Conservation (phyloP, 306 rosid species). For the Astragalus glycyphyllos region DNA sequence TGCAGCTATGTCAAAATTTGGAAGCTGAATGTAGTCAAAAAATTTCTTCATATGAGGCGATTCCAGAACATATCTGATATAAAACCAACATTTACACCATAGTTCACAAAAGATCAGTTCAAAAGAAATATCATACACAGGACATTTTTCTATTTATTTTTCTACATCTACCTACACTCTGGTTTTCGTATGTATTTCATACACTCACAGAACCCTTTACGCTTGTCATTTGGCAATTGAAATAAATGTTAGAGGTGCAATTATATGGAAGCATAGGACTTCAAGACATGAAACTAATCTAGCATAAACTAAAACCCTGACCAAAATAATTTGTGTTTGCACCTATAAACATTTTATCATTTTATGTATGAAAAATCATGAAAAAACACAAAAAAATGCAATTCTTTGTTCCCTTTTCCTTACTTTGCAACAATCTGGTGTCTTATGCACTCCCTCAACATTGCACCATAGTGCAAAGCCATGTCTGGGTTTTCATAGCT, state of each 20-base stretch:
- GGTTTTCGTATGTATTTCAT: no score
- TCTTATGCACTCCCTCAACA: constrained; percentile 96
- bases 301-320: constrained; percentile 15
- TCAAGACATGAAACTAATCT: constrained; percentile 15
- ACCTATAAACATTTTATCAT: background rate
- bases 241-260: background rate
- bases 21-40: constrained; percentile 85
- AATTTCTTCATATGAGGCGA: constrained; percentile 81
- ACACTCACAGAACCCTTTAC: no score
- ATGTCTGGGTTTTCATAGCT: constrained; percentile 79
- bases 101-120: constrained; percentile 13
- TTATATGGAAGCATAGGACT: constrained; percentile 5
- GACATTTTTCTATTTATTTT: no score
- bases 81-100: constrained; percentile 33
- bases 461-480: constrained; percentile 93
- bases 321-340: constrained; percentile 6
- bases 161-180: no score
- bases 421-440: constrained; percentile 95
- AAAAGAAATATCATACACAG: constrained; percentile 17
- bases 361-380: constrained; percentile 11
- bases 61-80: constrained; percentile 82
- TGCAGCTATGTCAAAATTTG: constrained; percentile 92
- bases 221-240: constrained; percentile 26
- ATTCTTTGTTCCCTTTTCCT: constrained; percentile 25
- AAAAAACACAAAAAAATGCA: constrained; percentile 26